Evolutionary conservation across 2,329 filamentous ascomycete species (phyloP), one percentile per base, ranked within the genome.

Genomic region (Beauveria australis): DNA sequence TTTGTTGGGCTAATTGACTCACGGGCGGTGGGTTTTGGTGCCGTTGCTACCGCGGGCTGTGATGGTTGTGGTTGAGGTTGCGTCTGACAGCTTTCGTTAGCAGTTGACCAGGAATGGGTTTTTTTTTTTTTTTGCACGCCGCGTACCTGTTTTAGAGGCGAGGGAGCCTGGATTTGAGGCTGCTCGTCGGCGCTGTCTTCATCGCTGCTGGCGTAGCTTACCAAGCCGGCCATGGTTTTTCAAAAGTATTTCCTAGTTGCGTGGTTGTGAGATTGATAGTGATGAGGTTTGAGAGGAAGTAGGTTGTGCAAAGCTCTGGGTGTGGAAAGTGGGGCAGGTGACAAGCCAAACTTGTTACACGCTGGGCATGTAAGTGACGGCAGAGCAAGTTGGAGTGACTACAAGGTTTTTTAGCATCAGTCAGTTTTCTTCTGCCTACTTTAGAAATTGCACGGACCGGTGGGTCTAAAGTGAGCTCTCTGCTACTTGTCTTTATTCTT

Each of bases 181-280:
- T 57, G 51, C 24, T 61, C 61, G 3, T 46, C 64, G 2, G 75
- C 76, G 3, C 77, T 75, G 6, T 80, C 79, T 1, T 81, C 80
- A 48, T 81, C 79, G 60, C 79, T 82, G 65, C 80, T 82, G 16
- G 74, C 78, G 63, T 82, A 82, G 40, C 67, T 73, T 8, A 82
- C 80, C 14, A 82, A 74, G 1, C 74, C 78, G 49, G 73, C 74
- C 77, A 79, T 51, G 7, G 6, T 48, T 48, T 43, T 76, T 22
- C 30, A 37, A 44, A 33, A 37, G 1, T 37, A 1, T 33, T 40
- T 30, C 10, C 14, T 24, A 24, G 46, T 19, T 24, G 37, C n/a
- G 46, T 22, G 22, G 56, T n/a, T 24, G 41, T 53, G 40, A 43
- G 56, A 44, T 44, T 28, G 16, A 37, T 8, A 10, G 55, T 30